Evolutionary conservation across 129 eudicot genomes (phyloP), one percentile per base, ranked within the genome.

Genomic region (Deinandra increscens): DNA sequence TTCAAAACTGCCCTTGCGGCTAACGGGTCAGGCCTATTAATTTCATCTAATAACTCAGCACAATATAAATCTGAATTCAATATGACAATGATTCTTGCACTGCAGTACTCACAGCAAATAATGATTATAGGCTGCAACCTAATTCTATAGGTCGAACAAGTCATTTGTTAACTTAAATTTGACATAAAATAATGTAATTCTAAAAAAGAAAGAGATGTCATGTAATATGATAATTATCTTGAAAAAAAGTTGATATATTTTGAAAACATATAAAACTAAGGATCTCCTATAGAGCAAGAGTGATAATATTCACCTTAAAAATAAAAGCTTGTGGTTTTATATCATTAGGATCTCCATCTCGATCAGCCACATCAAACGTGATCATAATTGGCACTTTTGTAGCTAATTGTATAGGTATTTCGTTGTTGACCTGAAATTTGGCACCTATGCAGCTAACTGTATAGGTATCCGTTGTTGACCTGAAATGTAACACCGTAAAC

Each of bases 361-460:
- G 82, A 72, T 93, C 98, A 64, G 78, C 97, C 75, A 93, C 98
- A 74, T 93, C 85, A 80, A 93, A 93, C 64, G 98, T 93, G 80
- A 93, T 93, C 98, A 93, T 93, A 72, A 93, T 93, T 50, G 98
- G 98, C 78, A 93, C 98, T 80, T 93, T 93, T 59, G 98, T 97
- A n/a, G 98, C 98, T 68, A 97, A 93, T 44, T 93, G 98, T 75
- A 93, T 83, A 14, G 98, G 95, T 70, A 93, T 89, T 76, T 97
- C 98, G 77, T 97, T 93, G 65, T 93, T 86, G 58, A 93, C 90
- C 79, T 81, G 95, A 79, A 93, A n/a, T n/a, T n/a, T n/a, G n/a
- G n/a, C n/a, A n/a, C n/a, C n/a, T n/a, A n/a, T n/a, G n/a, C n/a
- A n/a, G n/a, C n/a, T n/a, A n/a, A n/a, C n/a, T n/a, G n/a, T n/a